Evolutionary conservation across 2,329 filamentous ascomycete genomes (phyloP), one percentile per base, ranked within the genome.

Genomic region (Pleoardoris graminearum): DNA sequence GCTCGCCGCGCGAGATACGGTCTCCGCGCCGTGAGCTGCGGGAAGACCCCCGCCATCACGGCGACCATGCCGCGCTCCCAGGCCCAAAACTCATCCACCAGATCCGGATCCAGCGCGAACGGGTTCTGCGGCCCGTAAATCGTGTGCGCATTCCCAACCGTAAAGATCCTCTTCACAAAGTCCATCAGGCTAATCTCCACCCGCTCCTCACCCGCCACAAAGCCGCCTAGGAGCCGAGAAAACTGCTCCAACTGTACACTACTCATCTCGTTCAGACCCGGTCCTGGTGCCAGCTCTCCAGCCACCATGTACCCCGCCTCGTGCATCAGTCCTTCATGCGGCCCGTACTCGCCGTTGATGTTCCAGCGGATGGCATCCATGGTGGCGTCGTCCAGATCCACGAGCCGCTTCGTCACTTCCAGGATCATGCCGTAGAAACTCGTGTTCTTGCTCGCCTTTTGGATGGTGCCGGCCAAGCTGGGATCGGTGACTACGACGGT

Each of bases 101-200:
- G 58, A 12, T 48, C 55, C 2, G 66, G 59, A 11, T 76, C 61
- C 0, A 58, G 37, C 11, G 53, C 63, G 36, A 78, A 67, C 0
- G 76, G 76, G 53, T 79, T 77, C 2, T 70, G 50, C 2, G 72
- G 65, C 1, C 79, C 79, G 37, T 75, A 79, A 7, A 81, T 53
- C 7, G 75, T 68, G 30, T 67, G 60, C 3, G 68, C 65, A 0
- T 75, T 77, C 10, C 75, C 74, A 4, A 71, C 48, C 1, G 72
- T 75, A 59, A 80, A 74, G 22, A 69, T 59, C 5, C 48, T 50
- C 3, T 65, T 57, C 7, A 58, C 53, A 16, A 60, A 57, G 22
- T 48, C 47, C 48, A 63, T 59, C 3, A 66, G 42, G 7, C 30
- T 47, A 1, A 51, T 47, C 12, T 37, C 16, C 16, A 37, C 35